A percentile compares a stretch with the other conserved stretches of the same genome.
These are phyloP conservation scores for Neoscytalidium dimidiatum DNA, from an alignment of 2,329 filamentous ascomycete genomes.

Conservation along the genomic window DNA sequence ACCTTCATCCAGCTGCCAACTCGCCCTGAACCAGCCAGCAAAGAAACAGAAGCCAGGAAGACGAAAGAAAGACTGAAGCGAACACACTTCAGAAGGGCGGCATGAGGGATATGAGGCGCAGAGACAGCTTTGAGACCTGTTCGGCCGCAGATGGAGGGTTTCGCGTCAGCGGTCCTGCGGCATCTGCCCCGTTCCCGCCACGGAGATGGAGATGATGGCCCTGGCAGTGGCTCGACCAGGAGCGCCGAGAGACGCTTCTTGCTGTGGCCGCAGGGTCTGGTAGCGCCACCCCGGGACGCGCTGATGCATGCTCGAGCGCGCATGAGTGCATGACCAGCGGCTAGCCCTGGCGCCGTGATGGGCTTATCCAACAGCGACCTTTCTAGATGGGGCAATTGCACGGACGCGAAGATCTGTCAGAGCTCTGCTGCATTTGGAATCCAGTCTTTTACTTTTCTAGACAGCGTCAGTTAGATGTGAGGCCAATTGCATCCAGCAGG, in stretches of 20 bases:
- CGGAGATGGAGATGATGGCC: neutral
- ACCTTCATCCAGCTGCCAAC: slow-evolving; percentile 18
- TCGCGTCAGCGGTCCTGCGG: slow-evolving; percentile 14
- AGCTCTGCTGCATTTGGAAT: neutral
- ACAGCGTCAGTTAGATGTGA: neutral
- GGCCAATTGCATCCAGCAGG: neutral
- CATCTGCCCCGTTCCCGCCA: slow-evolving; percentile 1
- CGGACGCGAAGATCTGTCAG: slow-evolving; percentile 5
- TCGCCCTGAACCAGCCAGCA: slow-evolving; percentile 17
- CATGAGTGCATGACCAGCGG: slow-evolving; percentile 5
- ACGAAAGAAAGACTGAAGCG: slow-evolving; percentile 12
- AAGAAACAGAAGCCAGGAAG: slow-evolving; percentile 15
- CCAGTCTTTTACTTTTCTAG: neutral
- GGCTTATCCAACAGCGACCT: neutral
- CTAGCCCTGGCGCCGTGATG: neutral
- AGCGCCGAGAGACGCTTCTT: neutral
- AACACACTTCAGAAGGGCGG: slow-evolving; percentile 1
- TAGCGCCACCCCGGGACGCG: neutral
- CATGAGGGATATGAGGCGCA: slow-evolving; percentile 17
- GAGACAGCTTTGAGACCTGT: slow-evolving; percentile 6
- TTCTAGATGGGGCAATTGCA: slow-evolving; percentile 1
- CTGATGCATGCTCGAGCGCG: neutral
- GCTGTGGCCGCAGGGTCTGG: neutral
- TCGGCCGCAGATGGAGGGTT: slow-evolving; percentile 15
- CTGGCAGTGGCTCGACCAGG: slow-evolving; percentile 6